These are phyloP conservation scores for Pichia sp. DNA, from an alignment of 1,139 yeast genomes.

Conservation along the genomic window DNA sequence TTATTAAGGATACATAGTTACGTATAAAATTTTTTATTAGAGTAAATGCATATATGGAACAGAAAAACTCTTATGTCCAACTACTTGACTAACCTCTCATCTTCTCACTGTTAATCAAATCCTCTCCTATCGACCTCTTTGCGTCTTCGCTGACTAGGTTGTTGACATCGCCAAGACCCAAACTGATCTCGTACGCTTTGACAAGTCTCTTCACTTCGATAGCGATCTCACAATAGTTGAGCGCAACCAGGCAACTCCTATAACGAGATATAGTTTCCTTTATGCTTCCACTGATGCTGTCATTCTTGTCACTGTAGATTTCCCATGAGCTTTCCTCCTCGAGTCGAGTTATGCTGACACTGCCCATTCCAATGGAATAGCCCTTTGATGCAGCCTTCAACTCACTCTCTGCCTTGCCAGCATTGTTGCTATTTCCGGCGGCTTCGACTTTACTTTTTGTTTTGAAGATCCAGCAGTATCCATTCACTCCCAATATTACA, in stretches of 20 bases:
- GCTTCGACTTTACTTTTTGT: conserved; percentile 43
- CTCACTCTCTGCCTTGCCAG: conserved; percentile 37
- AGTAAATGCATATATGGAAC: background rate
- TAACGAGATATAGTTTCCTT: conserved; percentile 80
- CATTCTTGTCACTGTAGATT: conserved; percentile 89
- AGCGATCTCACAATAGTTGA: conserved; percentile 79
- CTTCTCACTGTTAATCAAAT: conserved; percentile 66
- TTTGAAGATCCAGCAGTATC: conserved; percentile 87
- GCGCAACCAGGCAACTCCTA: conserved; percentile 74
- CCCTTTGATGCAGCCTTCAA: conserved; percentile 34
- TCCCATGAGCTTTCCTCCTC: conserved; percentile 97
- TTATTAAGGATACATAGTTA: background rate
- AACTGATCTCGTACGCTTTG: conserved; percentile 85
- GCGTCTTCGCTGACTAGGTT: conserved; percentile 68
- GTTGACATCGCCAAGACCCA: conserved; percentile 71
- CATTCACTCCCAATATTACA: conserved; percentile 87
- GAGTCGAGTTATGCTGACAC: conserved; percentile 72
- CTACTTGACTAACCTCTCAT: conserved; percentile 51
- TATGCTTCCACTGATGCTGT: conserved; percentile 53
- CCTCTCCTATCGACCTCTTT: conserved; percentile 70
- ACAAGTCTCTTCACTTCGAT: conserved; percentile 76
- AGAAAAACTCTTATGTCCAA: background rate
- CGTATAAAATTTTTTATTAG: background rate
- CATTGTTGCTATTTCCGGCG: conserved; percentile 15
- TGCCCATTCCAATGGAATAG: conserved; percentile 55